Conservation (phyloP, 2,329 filamentous ascomycete genomes). For the Monilinia polystroma region DNA sequence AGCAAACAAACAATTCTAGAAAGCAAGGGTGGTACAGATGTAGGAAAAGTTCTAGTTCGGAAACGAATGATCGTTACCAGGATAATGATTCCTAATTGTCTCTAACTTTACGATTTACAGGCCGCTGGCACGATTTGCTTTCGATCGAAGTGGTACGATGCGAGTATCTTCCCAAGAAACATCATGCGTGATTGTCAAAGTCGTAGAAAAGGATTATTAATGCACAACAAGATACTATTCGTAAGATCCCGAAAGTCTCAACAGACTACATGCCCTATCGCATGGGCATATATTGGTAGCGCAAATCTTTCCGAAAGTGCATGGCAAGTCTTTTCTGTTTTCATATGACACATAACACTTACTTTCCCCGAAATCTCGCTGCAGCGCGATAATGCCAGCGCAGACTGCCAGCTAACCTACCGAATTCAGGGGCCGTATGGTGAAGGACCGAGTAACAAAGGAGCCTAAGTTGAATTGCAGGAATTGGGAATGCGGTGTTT, state of each 20-base stretch:
- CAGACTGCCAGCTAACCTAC: slow-evolving; percentile 10
- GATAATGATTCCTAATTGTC: neutral
- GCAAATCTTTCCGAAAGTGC: slow-evolving; percentile 92
- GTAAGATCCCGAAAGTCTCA: slow-evolving; percentile 42
- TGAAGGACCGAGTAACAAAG: slow-evolving; percentile 65
- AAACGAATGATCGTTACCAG: slow-evolving; percentile 1
- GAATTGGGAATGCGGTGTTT: slow-evolving; percentile 95
- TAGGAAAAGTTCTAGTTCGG: slow-evolving; percentile 41
- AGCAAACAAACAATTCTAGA: slow-evolving; percentile 58
- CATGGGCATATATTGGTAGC: slow-evolving; percentile 86
- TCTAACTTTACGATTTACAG: slow-evolving; percentile 41
- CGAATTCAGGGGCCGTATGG: slow-evolving; percentile 67
- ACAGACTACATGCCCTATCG: slow-evolving; percentile 39
- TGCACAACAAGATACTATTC: slow-evolving; percentile 80
- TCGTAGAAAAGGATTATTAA: slow-evolving; percentile 67
- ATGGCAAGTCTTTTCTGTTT: slow-evolving; percentile 59
- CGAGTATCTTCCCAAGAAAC: slow-evolving; percentile 65
- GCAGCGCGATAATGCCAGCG: neutral
- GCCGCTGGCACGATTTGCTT: slow-evolving; percentile 82
- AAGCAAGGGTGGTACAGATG: slow-evolving; percentile 62
- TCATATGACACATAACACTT: neutral
- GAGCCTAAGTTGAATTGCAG: slow-evolving; percentile 75
- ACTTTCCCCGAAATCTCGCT: neutral
- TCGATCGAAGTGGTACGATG: slow-evolving; percentile 67
- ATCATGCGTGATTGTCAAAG: slow-evolving; percentile 76